These are phyloP conservation scores for Citrullus mucosospermus DNA, from an alignment of 306 rosid species.

Conservation along the genomic window DNA sequence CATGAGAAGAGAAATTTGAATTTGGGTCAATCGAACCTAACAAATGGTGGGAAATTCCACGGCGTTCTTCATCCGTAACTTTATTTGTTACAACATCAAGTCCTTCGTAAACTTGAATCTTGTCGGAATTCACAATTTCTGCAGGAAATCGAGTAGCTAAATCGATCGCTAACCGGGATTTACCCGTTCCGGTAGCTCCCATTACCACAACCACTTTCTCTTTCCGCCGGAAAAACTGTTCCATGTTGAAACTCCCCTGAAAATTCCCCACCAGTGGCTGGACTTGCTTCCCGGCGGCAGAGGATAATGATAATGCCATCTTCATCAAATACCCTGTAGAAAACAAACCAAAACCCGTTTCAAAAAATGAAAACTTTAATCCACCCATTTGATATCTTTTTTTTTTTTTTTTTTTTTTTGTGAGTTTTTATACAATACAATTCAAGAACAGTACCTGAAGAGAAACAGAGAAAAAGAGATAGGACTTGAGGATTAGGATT, in stretches of 20 bases:
- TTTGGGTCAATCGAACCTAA: neutral
- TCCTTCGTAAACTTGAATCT: conserved; percentile 14
- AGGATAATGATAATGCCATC: conserved; percentile 2
- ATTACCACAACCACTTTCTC: conserved; percentile 10
- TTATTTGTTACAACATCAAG: conserved; percentile 10
- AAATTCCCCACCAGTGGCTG: conserved; percentile 3
- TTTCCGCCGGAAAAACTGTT: conserved; percentile 8
- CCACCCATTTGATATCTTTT: neutral
- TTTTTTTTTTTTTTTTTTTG: neutral
- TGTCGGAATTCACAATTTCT: conserved; percentile 14
- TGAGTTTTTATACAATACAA: too few species aligned
- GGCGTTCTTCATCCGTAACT: conserved; percentile 9
- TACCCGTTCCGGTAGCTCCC: conserved; percentile 15
- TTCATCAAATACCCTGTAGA: neutral
- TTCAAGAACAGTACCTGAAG: neutral
- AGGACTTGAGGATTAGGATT: neutral
- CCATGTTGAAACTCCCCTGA: conserved; percentile 10
- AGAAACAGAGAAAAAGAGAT: neutral
- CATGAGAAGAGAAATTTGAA: neutral
- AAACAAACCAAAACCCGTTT: neutral
- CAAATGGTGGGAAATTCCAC: conserved; percentile 10
- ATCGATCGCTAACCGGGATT: conserved; percentile 9
- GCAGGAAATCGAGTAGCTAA: conserved; percentile 5
- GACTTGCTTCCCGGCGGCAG: neutral
- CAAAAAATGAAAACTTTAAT: neutral